Percentiles rank a stretch among this genome's conserved stretches.
These are phyloP conservation scores for Eucalyptus curtisii DNA, from an alignment of 345 rosid genomes.

Conservation along the genomic window DNA sequence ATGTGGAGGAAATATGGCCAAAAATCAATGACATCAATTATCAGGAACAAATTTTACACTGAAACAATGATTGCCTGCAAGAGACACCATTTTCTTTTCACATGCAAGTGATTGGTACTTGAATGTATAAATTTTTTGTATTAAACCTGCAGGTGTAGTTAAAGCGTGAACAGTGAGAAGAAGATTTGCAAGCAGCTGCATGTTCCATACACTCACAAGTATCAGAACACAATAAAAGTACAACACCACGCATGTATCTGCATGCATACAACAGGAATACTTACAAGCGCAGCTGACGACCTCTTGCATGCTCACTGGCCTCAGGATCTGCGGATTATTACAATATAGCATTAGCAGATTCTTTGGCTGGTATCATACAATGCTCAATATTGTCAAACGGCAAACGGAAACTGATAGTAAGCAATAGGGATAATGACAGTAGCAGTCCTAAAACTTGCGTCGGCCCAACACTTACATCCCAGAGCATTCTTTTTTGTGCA, in stretches of 20 bases:
- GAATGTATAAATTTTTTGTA: neutral
- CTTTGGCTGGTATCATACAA: neutral
- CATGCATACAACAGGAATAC: neutral
- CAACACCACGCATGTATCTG: neutral
- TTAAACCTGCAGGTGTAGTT: neutral
- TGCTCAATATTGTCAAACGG: neutral
- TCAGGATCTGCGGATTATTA: conserved; percentile 58
- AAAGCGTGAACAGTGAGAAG: neutral
- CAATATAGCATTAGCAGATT: neutral
- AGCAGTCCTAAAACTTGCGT: neutral
- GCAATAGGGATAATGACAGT: neutral
- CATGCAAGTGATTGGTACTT: neutral
- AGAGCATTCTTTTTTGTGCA: neutral
- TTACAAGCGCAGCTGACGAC: conserved; percentile 90
- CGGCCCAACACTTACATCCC: neutral
- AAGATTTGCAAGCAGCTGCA: neutral
- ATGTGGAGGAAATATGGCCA: neutral
- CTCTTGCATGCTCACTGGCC: conserved; percentile 58
- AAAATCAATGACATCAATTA: neutral
- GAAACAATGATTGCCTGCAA: neutral
- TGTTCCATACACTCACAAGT: neutral
- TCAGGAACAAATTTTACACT: neutral
- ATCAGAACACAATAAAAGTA: neutral
- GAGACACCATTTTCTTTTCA: neutral
- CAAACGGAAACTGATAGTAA: neutral